Conservation (phyloP, 148 eudicot species). For the Camellia lanceoleosa region DNA sequence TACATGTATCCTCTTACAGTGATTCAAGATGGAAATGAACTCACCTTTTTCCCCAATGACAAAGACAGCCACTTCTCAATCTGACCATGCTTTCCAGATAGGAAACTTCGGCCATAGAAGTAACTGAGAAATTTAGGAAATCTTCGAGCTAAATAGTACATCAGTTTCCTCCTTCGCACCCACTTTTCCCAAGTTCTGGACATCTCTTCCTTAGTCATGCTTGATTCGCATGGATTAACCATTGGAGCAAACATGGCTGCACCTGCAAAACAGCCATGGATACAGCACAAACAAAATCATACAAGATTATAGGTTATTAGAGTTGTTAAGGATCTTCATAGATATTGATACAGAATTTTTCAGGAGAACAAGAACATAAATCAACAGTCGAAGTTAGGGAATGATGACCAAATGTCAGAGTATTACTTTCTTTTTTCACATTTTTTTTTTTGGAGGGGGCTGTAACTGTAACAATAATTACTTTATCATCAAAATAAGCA, state of each 20-base stretch:
- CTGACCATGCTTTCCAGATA: slow-evolving; percentile 81
- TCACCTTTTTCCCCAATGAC: slow-evolving; percentile 59
- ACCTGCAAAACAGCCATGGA: no score
- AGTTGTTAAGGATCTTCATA: no score
- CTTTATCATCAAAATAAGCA: neutral
- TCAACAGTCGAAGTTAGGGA: no score
- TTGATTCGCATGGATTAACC: no score
- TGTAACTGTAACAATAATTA: neutral
- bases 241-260: no score
- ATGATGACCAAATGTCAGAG: no score
- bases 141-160: slow-evolving; percentile 66
- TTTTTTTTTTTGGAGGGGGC: no score
- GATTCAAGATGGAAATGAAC: slow-evolving; percentile 17
- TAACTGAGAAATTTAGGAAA: slow-evolving; percentile 59
- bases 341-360: no score
- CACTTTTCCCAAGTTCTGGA: slow-evolving; percentile 72
- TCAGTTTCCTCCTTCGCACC: slow-evolving; percentile 65
- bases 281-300: no score
- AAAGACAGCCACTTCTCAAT: slow-evolving; percentile 71
- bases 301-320: no score
- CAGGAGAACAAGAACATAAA: no score
- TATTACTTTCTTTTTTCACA: no score
- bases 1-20: neutral
- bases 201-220: slow-evolving; percentile 48
- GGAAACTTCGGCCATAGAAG: slow-evolving; percentile 60